A percentile compares a stretch with the other conserved stretches of the same genome.
Evolutionary conservation across 768 basidiomycete species (phyloP).

Genomic region (Naematelia aurantialba): DNA sequence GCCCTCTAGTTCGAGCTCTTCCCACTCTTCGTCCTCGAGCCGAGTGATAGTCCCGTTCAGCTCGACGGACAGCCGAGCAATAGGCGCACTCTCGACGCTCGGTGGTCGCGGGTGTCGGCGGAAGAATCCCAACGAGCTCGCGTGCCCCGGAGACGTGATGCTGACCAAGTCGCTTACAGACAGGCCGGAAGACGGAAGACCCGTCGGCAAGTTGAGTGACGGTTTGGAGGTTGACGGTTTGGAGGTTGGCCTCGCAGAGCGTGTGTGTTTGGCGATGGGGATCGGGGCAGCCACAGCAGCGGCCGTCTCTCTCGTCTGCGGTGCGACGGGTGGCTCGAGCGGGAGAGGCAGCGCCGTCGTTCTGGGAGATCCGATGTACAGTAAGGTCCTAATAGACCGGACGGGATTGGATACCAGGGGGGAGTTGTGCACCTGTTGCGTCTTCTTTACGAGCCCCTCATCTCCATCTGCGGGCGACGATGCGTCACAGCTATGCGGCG

Average conservation of each 20-base stretch:
- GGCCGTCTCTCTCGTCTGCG: neutral
- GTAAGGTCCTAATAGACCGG: neutral
- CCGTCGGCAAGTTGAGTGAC: constrained; percentile 18
- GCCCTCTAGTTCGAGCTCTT: constrained; percentile 21
- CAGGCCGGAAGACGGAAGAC: constrained; percentile 33
- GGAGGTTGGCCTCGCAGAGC: too few species aligned
- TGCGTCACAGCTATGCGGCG: neutral
- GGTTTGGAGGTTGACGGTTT: constrained; percentile 4
- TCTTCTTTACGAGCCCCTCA: too few species aligned
- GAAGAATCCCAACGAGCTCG: constrained; percentile 17
- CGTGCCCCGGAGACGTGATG: constrained; percentile 26
- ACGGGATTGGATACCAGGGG: too few species aligned
- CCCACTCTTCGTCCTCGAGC: constrained; percentile 45
- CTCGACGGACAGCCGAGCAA: constrained; percentile 31
- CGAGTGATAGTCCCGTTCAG: constrained; percentile 28
- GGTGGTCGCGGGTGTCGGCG: constrained; percentile 25
- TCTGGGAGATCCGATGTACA: neutral
- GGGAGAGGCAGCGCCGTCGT: neutral
- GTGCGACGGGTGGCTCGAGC: neutral
- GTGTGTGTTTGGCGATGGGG: constrained; percentile 6
- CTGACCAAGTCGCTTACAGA: constrained; percentile 36
- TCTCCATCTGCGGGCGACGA: too few species aligned
- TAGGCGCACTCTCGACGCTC: constrained; percentile 21
- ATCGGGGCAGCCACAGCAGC: neutral
- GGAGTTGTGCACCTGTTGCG: too few species aligned